Percentiles rank a stretch among this genome's conserved stretches.
Evolutionary conservation across 2,329 filamentous ascomycete genomes (phyloP).

Genomic region (Coleophoma cylindrospora): DNA sequence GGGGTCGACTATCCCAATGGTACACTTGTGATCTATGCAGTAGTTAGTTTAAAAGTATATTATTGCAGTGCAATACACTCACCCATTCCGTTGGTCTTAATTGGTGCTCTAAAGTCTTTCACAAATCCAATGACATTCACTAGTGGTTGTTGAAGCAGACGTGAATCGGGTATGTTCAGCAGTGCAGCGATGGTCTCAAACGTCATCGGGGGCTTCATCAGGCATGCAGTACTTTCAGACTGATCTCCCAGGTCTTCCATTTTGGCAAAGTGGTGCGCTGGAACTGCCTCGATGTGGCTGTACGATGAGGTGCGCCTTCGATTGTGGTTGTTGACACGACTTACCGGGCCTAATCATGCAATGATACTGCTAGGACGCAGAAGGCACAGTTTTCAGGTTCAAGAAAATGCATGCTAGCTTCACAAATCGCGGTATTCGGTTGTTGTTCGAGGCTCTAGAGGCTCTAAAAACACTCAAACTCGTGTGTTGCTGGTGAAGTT

Average conservation of each 20-base stretch:
- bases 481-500: no score
- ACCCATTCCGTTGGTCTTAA: conserved; percentile 47
- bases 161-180: conserved; percentile 38
- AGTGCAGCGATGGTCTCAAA: conserved; percentile 38
- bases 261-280: neutral
- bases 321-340: no score
- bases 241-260: neutral
- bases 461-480: no score
- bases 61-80: conserved; percentile 9
- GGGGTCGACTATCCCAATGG: conserved; percentile 55
- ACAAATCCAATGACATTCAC: conserved; percentile 68
- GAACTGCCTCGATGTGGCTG: no score
- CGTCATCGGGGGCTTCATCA: conserved; percentile 27
- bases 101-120: conserved; percentile 54
- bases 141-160: conserved; percentile 17
- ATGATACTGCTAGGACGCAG: no score
- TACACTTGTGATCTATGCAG: conserved; percentile 52
- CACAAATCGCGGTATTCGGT: no score
- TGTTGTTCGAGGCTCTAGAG: no score
- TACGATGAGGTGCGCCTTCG: no score
- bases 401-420: no score
- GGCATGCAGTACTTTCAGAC: conserved; percentile 3
- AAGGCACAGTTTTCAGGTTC: no score
- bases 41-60: no score
- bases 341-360: no score